Conservation (phyloP, 2,329 filamentous ascomycete species). For the Colletotrichum cereale region DNA sequence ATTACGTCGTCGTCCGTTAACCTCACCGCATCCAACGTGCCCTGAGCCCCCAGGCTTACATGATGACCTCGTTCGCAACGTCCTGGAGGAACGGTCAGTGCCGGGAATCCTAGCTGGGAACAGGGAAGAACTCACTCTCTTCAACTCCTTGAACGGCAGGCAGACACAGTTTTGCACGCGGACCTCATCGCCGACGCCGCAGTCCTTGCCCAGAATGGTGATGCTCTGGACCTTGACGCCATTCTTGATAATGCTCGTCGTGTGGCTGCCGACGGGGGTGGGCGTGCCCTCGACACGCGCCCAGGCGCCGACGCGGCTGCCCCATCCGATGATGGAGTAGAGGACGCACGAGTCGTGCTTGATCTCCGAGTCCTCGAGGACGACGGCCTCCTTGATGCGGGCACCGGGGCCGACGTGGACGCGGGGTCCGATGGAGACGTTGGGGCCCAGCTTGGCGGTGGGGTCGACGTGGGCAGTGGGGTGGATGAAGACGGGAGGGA, state of each 20-base stretch:
- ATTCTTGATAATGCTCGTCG: conserved; percentile 95
- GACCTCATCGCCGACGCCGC: conserved; percentile 91
- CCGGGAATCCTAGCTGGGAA: conserved; percentile 1
- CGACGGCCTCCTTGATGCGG: conserved; percentile 94
- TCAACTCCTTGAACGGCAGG: conserved; percentile 97
- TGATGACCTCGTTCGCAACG: conserved; percentile 89
- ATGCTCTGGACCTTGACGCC: conserved; percentile 99
- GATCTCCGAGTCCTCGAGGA: conserved; percentile 94
- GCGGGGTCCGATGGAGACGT: conserved; percentile 95
- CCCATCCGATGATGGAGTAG: conserved; percentile 98
- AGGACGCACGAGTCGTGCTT: conserved; percentile 97
- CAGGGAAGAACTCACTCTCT: conserved; percentile 75
- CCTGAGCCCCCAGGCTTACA: conserved; percentile 67
- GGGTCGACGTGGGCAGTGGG: conserved; percentile 91
- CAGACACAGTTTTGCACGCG: conserved; percentile 98
- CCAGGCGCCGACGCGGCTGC: conserved; percentile 96
- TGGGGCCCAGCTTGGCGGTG: conserved; percentile 95
- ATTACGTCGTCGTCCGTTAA: conserved; percentile 36
- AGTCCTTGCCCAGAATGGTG: conserved; percentile 97
- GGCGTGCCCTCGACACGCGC: conserved; percentile 96
- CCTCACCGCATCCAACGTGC: conserved; percentile 5
- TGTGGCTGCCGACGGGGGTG: conserved; percentile 87
- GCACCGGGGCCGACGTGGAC: conserved; percentile 86
- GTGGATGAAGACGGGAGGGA: conserved; percentile 95
- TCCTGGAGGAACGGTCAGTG: conserved; percentile 67